Base-by-base conservation (phyloP, 2,329 filamentous ascomycete genomes). In the Aurifilum marmelostoma region DNA sequence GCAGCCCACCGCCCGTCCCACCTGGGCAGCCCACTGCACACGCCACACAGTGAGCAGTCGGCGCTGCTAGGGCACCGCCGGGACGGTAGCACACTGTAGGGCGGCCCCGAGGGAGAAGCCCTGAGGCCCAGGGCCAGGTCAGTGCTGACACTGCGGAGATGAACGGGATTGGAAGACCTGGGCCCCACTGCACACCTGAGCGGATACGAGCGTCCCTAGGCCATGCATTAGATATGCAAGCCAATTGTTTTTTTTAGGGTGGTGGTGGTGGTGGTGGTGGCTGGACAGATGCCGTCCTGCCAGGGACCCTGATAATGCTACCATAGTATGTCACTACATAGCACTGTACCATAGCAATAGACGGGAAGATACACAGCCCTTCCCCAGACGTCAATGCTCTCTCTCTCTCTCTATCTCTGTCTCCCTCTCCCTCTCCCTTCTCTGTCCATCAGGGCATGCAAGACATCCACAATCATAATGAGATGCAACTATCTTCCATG, bases 21-120 rank as follows among this genome's bases (percentile, higher is more conserved):
- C 52, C 59, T 62, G 59, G 21, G 24, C 12, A 62, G 37, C 37
- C 59, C 59, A 62, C 59, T 37, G 56, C 56, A 29, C 52, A 56
- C 52, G 52, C 52, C 58, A 34, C 58, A 60, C 58, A 60, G 58
- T 60, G 58, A 32, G 34, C 34, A 16, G 58, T 39, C 11, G 9
- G 50, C 24, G n/a, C 50, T 54, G 21, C 50, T 14, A 24, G n/a
- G 50, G n/a, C 24, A 16, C 24, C 24, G 6, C 50, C 11, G 24
- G 11, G 27, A 16, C 12, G 52, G 18, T 12, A 56, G 52, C 52
- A 56, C 52, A 56, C 52, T 56, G 52, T 56, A 56, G 50, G 50
- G 50, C 50, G 24, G 29, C 16, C 56, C 56, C 56, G 21, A 18
- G 27, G 7, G 27, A 29, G 9, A 32, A 16, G 56, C 16, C 56